Percentiles rank a stretch among this genome's conserved stretches.
Evolutionary conservation across 805 yeast genomes (phyloP).

Genomic region (Metschnikowia lunata): DNA sequence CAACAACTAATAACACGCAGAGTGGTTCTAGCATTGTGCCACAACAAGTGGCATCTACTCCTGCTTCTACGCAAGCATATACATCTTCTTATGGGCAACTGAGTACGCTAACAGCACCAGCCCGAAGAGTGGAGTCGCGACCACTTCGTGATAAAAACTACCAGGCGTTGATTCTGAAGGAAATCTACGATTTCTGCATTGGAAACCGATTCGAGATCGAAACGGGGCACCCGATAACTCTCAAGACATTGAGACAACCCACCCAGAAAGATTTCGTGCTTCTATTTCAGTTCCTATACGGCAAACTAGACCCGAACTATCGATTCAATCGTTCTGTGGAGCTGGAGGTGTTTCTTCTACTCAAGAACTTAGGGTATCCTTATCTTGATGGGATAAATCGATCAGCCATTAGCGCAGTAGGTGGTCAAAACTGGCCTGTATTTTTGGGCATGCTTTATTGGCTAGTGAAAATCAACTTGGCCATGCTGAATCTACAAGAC

Average conservation of each 20-base stretch:
- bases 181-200: slow-evolving; percentile 59
- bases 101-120: neutral
- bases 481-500: slow-evolving; percentile 26
- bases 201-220: slow-evolving; percentile 68
- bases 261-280: slow-evolving; percentile 81
- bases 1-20: neutral
- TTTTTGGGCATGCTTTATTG: slow-evolving; percentile 81
- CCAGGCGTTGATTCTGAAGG: slow-evolving; percentile 62
- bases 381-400: slow-evolving; percentile 75
- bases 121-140: slow-evolving; percentile 51
- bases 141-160: slow-evolving; percentile 72
- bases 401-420: slow-evolving; percentile 85
- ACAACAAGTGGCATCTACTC: slow-evolving; percentile 4
- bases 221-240: slow-evolving; percentile 63
- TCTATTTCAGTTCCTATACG: slow-evolving; percentile 77
- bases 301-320: slow-evolving; percentile 74
- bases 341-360: slow-evolving; percentile 63
- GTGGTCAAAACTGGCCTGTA: slow-evolving; percentile 83
- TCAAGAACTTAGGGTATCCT: slow-evolving; percentile 70
- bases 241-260: slow-evolving; percentile 64
- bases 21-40: neutral
- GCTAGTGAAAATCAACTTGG: slow-evolving; percentile 56
- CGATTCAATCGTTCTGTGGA: slow-evolving; percentile 65
- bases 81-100: neutral
- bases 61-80: slow-evolving; percentile 8